Evolutionary conservation across 805 yeast genomes (phyloP).

Genomic region (Kodamaea jinghongensis): DNA sequence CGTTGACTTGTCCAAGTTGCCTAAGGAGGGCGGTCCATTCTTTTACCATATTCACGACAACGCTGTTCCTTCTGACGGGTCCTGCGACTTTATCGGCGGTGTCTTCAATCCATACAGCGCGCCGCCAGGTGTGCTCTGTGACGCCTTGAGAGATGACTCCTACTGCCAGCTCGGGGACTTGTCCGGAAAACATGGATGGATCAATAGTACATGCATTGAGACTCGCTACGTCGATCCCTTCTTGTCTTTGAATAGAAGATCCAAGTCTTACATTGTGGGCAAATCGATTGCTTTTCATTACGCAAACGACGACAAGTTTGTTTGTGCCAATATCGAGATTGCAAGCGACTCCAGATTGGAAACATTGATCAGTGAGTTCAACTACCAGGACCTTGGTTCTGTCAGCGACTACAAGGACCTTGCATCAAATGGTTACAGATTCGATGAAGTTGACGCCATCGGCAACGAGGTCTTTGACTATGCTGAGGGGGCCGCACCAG

Average conservation of each 20-base stretch:
- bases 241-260: constrained; percentile 55
- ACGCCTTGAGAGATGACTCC: constrained; percentile 47
- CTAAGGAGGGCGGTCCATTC: constrained; percentile 65
- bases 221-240: constrained; percentile 62
- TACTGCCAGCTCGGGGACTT: constrained; percentile 72
- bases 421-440: constrained; percentile 5
- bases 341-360: constrained; percentile 13
- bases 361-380: constrained; percentile 8
- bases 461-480: constrained; percentile 8
- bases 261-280: constrained; percentile 59
- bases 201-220: constrained; percentile 68
- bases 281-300: constrained; percentile 53
- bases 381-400: constrained; percentile 5
- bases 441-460: constrained; percentile 13
- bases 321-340: constrained; percentile 57
- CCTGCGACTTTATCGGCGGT: constrained; percentile 46
- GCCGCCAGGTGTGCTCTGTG: constrained; percentile 44
- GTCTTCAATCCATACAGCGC: constrained; percentile 68
- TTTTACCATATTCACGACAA: constrained; percentile 64
- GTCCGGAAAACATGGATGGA: constrained; percentile 74
- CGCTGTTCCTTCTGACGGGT: constrained; percentile 39
- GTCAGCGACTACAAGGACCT: not conserved
- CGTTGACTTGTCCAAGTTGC: constrained; percentile 69
- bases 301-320: constrained; percentile 52
- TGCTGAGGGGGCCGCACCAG: constrained; percentile 2